phyloP scores from a whole-genome alignment of 2,329 filamentous ascomycete species.

The Penicillium sp. region DNA sequence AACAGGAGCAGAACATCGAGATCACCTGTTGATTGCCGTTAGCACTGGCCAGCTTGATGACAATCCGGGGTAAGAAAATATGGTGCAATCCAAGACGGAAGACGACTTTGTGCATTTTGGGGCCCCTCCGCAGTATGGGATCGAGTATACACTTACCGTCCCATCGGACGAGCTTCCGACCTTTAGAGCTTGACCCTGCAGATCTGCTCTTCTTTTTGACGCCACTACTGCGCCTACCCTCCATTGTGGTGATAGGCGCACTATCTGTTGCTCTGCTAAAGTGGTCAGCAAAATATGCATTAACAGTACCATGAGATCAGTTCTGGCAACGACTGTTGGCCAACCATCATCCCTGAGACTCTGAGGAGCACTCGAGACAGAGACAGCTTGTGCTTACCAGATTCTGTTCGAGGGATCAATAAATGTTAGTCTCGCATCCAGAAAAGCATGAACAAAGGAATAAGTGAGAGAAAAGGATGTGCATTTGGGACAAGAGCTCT shows the following conservation, averaged over 20 bases:
- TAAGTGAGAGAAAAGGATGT: not conserved
- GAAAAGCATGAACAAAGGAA: not conserved
- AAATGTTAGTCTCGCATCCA: not conserved
- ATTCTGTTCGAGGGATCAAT: not conserved
- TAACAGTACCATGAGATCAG: not conserved
- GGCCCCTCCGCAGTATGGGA: not conserved
- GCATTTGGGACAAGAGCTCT: not conserved
- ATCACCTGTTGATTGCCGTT: constrained; percentile 31
- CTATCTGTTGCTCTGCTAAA: not conserved
- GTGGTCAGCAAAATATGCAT: not conserved
- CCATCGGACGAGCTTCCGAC: constrained; percentile 42
- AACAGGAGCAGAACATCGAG: constrained; percentile 43
- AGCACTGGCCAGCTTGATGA: constrained; percentile 5
- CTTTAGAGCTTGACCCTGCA: constrained; percentile 6
- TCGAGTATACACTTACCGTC: constrained; percentile 31
- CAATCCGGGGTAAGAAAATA: not conserved
- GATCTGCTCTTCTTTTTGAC: not conserved
- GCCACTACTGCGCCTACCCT: not conserved
- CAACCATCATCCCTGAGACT: not conserved
- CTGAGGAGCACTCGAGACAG: too few relatives aligned
- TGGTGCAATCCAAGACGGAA: not conserved
- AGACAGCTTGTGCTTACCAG: not conserved
- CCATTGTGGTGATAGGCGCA: not conserved
- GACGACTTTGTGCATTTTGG: not conserved
- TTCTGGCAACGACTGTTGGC: too few relatives aligned